Percentiles rank a stretch among this genome's conserved stretches.
Evolutionary conservation across 225 moss, liverwort and hornwort species (phyloP).

Genomic region (Lunularia cruciata): DNA sequence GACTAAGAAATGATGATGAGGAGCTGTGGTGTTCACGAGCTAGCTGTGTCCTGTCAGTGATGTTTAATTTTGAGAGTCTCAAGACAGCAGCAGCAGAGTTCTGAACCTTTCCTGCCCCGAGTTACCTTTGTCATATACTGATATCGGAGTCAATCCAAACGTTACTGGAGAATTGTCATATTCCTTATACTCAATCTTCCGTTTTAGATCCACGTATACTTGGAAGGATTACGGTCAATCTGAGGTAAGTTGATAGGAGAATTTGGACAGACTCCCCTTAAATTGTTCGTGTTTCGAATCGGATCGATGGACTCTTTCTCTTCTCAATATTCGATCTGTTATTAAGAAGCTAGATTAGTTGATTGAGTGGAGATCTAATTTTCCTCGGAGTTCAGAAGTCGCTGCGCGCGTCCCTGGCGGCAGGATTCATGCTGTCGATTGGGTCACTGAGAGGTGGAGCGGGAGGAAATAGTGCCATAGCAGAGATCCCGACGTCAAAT

Average conservation of each 20-base stretch:
- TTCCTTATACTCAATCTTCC: too few species aligned
- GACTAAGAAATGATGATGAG: background rate
- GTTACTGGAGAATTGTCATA: too few species aligned
- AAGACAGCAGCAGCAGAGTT: background rate
- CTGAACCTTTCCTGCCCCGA: background rate
- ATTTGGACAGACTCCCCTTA: too few species aligned
- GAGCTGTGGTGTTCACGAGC: background rate
- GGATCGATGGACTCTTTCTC: background rate
- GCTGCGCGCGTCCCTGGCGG: constrained; percentile 8
- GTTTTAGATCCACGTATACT: background rate
- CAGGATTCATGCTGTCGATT: constrained; percentile 48
- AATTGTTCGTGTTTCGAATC: too few species aligned
- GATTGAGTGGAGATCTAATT: background rate
- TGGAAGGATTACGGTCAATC: background rate
- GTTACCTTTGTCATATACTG: background rate
- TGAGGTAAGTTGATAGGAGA: background rate
- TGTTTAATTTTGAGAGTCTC: background rate
- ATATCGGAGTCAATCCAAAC: background rate
- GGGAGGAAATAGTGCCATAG: constrained; percentile 45
- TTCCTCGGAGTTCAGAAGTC: background rate
- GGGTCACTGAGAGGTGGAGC: constrained; percentile 41
- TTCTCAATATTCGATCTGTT: background rate
- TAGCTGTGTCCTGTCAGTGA: background rate
- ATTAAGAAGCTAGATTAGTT: too few species aligned
- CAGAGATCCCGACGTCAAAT: constrained; percentile 36